A percentile compares a stretch with the other conserved stretches of the same genome.
These are phyloP conservation scores for Craterostigma plantagineum DNA, from an alignment of 257 asterid species.

Conservation along the genomic window DNA sequence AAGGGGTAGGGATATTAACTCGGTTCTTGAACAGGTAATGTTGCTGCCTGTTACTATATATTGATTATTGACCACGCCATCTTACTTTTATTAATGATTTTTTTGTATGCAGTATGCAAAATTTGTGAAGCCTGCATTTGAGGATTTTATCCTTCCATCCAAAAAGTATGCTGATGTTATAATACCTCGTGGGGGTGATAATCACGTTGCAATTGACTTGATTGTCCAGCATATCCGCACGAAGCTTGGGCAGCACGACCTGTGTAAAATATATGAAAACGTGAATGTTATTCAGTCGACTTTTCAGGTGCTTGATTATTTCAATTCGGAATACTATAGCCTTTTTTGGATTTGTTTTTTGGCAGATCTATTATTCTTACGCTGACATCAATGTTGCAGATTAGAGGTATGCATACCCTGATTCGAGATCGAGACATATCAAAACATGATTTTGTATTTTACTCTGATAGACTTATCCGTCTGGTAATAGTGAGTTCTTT, in stretches of 20 bases:
- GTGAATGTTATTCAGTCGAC: conserved; percentile 91
- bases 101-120: conserved; percentile 85
- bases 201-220: conserved; percentile 91
- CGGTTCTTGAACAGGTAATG: conserved; percentile 92
- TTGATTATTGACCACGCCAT: neutral
- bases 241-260: conserved; percentile 97
- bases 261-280: conserved; percentile 83
- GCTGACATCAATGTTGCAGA: conserved; percentile 31
- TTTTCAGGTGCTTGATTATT: conserved; percentile 50
- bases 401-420: conserved; percentile 97
- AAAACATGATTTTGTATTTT: conserved; percentile 92
- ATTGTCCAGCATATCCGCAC: conserved; percentile 91
- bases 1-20: conserved; percentile 92
- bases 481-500: conserved; percentile 44
- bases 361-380: neutral
- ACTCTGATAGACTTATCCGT: conserved; percentile 94
- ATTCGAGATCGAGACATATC: conserved; percentile 86
- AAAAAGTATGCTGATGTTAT: conserved; percentile 97
- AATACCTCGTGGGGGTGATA: conserved; percentile 98
- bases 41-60: neutral
- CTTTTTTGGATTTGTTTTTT: neutral
- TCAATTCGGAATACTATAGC: conserved; percentile 6
- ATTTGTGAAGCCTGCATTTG: conserved; percentile 99
- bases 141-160: conserved; percentile 92
- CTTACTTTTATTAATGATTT: neutral